These are phyloP conservation scores for Sarocladium strictum DNA, from an alignment of 2,329 filamentous ascomycete species.

Conservation along the genomic window DNA sequence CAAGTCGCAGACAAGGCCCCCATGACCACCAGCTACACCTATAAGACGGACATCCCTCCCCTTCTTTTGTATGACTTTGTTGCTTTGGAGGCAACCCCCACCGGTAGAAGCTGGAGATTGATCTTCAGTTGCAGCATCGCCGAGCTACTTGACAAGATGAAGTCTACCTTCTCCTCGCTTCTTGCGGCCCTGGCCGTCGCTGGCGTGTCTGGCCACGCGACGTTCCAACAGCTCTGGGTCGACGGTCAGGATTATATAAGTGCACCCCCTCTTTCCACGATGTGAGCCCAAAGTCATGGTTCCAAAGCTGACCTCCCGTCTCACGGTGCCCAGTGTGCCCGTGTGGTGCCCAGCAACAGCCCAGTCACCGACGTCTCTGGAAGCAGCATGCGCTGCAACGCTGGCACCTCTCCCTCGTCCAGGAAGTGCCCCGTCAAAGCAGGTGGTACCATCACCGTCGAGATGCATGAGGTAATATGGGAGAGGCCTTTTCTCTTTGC, in stretches of 20 bases:
- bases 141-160: constrained; percentile 23
- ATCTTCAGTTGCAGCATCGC: too few relatives aligned
- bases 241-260: constrained; percentile 33
- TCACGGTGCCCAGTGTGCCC: constrained; percentile 38
- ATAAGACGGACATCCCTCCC: neutral
- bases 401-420: constrained; percentile 27
- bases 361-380: constrained; percentile 40
- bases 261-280: too few relatives aligned
- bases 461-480: constrained; percentile 45
- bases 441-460: constrained; percentile 44
- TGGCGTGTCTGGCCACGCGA: constrained; percentile 39
- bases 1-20: neutral
- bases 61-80: neutral
- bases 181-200: constrained; percentile 27
- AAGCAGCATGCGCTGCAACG: constrained; percentile 40
- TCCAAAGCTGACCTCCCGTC: constrained; percentile 19
- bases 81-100: too few relatives aligned
- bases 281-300: too few relatives aligned
- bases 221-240: constrained; percentile 44
- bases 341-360: constrained; percentile 43
- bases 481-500: too few relatives aligned
- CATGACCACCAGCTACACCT: neutral
- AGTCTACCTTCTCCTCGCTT: constrained; percentile 23
- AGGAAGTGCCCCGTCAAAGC: constrained; percentile 41
- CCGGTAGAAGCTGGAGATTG: too few relatives aligned